Conservation (phyloP, 2,329 filamentous ascomycete species). For the Colletotrichum sp. region DNA sequence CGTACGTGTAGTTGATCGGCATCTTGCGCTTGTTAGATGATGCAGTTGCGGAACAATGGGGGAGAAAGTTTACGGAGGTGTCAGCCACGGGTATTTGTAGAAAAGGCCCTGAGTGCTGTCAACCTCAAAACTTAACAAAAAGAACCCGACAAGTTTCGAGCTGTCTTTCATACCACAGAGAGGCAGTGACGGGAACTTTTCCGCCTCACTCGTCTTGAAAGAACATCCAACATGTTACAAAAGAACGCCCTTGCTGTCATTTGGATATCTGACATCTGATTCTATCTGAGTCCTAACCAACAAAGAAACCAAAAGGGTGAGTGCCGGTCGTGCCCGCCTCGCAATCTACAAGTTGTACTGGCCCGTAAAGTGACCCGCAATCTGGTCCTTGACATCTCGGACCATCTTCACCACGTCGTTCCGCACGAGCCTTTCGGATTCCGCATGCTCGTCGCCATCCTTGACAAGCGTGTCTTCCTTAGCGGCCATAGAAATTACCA, state of each 20-base stretch:
- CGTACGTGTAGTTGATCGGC: not conserved
- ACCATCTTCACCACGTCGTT: not conserved
- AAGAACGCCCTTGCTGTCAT: not conserved
- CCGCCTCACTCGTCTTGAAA: not conserved
- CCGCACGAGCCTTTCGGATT: not conserved
- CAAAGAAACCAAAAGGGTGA: not conserved
- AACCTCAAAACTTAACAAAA: not conserved
- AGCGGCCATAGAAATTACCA: not conserved
- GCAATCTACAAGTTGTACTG: not conserved
- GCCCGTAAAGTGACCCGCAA: not conserved
- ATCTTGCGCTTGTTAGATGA: rapidly evolving
- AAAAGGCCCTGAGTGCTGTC: not conserved
- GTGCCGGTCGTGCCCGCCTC: not conserved
- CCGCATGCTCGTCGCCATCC: not conserved
- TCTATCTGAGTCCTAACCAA: not conserved
- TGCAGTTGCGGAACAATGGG: not conserved
- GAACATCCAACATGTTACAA: rapidly evolving
- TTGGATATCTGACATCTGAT: not conserved
- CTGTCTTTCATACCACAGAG: not conserved
- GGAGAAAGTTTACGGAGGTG: not conserved
- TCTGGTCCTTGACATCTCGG: not conserved
- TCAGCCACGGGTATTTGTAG: not conserved
- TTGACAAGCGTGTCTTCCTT: not conserved
- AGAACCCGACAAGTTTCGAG: not conserved
- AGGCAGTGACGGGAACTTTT: not conserved